Conservation (phyloP, 805 yeast genomes). For the Saturnispora sekii region DNA sequence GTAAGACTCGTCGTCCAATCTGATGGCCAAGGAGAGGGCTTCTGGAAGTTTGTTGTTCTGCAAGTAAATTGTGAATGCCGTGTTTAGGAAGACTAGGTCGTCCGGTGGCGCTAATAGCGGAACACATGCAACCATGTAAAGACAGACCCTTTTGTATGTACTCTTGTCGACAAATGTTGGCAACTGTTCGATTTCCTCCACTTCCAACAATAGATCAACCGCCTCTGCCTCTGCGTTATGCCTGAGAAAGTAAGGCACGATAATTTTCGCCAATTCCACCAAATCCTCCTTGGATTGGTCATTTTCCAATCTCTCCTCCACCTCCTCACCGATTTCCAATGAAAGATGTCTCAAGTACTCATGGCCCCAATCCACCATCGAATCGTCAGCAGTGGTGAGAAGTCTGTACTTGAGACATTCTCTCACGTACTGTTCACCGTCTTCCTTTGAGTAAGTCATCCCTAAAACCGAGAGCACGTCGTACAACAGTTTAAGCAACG, state of each 20-base stretch:
- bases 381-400: constrained; percentile 31
- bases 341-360: constrained; percentile 96
- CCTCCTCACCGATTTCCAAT: constrained; percentile 85
- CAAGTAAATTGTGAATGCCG: constrained; percentile 81
- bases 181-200: constrained; percentile 76
- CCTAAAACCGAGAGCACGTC: constrained; percentile 89
- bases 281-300: constrained; percentile 28
- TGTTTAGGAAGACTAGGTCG: constrained; percentile 72
- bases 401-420: constrained; percentile 78
- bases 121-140: constrained; percentile 93
- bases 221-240: constrained; percentile 99
- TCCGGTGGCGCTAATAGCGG: constrained; percentile 94
- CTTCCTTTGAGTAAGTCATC: constrained; percentile 84
- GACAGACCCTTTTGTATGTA: constrained; percentile 81
- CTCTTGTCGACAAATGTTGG: constrained; percentile 77
- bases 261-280: constrained; percentile 56
- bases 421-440: constrained; percentile 38
- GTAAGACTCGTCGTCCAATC: constrained; percentile 72
- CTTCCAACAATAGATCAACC: constrained; percentile 82
- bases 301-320: constrained; percentile 38
- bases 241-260: constrained; percentile 81
- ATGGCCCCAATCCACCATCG: constrained; percentile 91
- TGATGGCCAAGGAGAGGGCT: constrained; percentile 82
- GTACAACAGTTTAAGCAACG: constrained; percentile 47
- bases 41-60: constrained; percentile 74